A percentile compares a stretch with the other conserved stretches of the same genome.
phyloP scores from a whole-genome alignment of 2,329 filamentous ascomycete genomes.

The Diaporthe capsici region DNA sequence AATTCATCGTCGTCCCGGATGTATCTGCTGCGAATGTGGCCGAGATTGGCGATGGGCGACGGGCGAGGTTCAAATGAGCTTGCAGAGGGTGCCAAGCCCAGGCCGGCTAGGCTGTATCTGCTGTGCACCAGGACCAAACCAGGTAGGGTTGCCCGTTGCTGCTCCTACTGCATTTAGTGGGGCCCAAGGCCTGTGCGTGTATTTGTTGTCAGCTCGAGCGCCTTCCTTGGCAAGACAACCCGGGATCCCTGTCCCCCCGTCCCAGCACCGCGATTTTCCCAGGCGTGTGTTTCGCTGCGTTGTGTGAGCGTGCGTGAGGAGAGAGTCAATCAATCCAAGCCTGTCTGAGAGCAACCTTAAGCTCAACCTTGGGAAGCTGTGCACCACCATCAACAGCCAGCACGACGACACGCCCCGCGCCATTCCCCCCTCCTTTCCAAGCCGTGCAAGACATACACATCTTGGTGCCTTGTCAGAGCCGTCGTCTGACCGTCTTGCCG shows the following conservation, averaged over 20 bases:
- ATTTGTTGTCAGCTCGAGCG: conserved; percentile 51
- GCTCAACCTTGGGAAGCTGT: conserved; percentile 31
- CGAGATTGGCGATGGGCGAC: conserved; percentile 19
- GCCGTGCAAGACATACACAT: conserved; percentile 24
- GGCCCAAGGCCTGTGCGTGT: conserved; percentile 44
- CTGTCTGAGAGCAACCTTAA: conserved; percentile 23
- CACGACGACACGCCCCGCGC: conserved; percentile 33
- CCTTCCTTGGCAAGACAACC: conserved; percentile 28
- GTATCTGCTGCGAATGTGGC: conserved; percentile 10
- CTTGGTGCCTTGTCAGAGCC: conserved; percentile 3
- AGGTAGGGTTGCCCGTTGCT: conserved; percentile 36
- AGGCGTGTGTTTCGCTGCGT: conserved; percentile 19
- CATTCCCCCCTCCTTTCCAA: conserved; percentile 7
- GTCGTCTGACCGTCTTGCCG: conserved; percentile 16
- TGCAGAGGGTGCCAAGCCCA: conserved; percentile 3
- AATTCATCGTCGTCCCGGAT: conserved; percentile 15
- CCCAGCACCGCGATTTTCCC: conserved; percentile 39
- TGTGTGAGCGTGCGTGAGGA: conserved; percentile 7
- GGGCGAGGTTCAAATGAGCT: conserved; percentile 18
- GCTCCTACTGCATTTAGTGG: conserved; percentile 42
- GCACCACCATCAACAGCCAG: conserved; percentile 15
- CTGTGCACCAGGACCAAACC: not conserved
- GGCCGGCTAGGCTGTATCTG: conserved; percentile 5
- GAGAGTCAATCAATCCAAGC: conserved; percentile 15
- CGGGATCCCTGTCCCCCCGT: conserved; percentile 27